Evolutionary conservation across 768 basidiomycete genomes (phyloP).

Genomic region (Cubamyces lactineus): DNA sequence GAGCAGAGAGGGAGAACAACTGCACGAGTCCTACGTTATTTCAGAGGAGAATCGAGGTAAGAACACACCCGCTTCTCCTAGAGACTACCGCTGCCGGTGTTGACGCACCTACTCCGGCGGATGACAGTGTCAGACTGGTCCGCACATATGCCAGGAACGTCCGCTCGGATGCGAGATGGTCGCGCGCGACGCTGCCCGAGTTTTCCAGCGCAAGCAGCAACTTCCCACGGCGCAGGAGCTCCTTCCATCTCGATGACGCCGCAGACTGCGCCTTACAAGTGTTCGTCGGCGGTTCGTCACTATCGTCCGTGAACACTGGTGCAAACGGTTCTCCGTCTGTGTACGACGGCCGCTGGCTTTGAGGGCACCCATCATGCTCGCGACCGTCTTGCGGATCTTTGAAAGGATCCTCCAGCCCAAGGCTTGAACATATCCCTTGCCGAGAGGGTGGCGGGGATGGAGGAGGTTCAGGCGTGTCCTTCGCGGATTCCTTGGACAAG

Average conservation of each 20-base stretch:
- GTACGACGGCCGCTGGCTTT: not conserved
- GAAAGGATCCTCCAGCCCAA: not conserved
- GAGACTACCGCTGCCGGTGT: not conserved
- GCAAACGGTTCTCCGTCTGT: not conserved
- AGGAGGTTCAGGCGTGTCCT: conserved; percentile 5
- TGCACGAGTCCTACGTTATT: conserved; percentile 46
- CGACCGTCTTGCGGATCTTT: not conserved
- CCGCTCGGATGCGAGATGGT: conserved; percentile 54
- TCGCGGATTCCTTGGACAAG: not conserved
- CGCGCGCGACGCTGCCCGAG: conserved; percentile 51
- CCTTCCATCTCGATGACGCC: not conserved
- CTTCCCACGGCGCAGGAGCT: conserved; percentile 13
- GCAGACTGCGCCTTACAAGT: not conserved
- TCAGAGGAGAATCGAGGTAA: not conserved
- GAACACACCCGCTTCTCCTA: not conserved
- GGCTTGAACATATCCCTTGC: not conserved
- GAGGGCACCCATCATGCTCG: not conserved
- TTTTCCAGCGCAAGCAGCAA: conserved; percentile 45
- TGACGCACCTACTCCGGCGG: conserved; percentile 51
- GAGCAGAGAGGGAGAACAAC: conserved; percentile 45
- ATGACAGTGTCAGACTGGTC: conserved; percentile 52
- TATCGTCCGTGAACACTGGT: not conserved
- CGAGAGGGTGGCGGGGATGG: conserved; percentile 13
- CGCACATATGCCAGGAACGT: conserved; percentile 57
- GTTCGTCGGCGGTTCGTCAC: not conserved